Percentiles rank a stretch among this genome's conserved stretches.
Evolutionary conservation across 768 basidiomycete species (phyloP).

Genomic region (Royoungia palumana): DNA sequence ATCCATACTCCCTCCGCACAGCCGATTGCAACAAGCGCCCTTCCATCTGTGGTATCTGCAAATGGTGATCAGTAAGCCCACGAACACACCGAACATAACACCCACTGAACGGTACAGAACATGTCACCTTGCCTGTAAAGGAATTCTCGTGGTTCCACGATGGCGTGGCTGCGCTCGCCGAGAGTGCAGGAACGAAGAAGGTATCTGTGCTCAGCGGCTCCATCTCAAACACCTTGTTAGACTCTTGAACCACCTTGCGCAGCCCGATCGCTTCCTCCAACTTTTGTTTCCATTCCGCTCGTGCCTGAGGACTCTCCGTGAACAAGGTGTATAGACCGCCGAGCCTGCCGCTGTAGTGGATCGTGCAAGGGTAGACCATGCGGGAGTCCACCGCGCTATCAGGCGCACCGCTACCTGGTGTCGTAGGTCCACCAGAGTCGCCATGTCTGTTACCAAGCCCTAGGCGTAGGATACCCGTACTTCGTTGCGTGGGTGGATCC

Average conservation of each 20-base stretch:
- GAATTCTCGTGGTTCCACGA: slow-evolving; percentile 68
- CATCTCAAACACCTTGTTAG: slow-evolving; percentile 92
- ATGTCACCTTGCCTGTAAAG: slow-evolving; percentile 84
- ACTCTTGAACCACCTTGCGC: slow-evolving; percentile 84
- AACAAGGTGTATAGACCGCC: slow-evolving; percentile 87
- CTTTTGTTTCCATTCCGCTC: slow-evolving; percentile 87
- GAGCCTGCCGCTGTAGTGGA: slow-evolving; percentile 84
- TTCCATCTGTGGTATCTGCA: slow-evolving; percentile 77
- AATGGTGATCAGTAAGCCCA: slow-evolving; percentile 6
- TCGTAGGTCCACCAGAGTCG: slow-evolving; percentile 23
- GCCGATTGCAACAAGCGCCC: slow-evolving; percentile 87
- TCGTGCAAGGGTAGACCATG: slow-evolving; percentile 80
- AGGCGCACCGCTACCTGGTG: slow-evolving; percentile 30
- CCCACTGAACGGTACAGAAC: slow-evolving; percentile 88
- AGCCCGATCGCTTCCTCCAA: slow-evolving; percentile 84
- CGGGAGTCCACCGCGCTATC: slow-evolving; percentile 60
- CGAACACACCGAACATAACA: background rate
- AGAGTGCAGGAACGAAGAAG: slow-evolving; percentile 72
- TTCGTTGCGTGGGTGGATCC: slow-evolving; percentile 74
- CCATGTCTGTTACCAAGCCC: slow-evolving; percentile 41
- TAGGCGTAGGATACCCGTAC: slow-evolving; percentile 66
- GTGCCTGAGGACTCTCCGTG: slow-evolving; percentile 72
- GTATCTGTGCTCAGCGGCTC: slow-evolving; percentile 87
- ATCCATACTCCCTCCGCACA: slow-evolving; percentile 97
- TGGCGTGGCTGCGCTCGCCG: slow-evolving; percentile 42